Base-by-base conservation (phyloP, 345 rosid species). In the Chamaenerion angustifolium region DNA sequence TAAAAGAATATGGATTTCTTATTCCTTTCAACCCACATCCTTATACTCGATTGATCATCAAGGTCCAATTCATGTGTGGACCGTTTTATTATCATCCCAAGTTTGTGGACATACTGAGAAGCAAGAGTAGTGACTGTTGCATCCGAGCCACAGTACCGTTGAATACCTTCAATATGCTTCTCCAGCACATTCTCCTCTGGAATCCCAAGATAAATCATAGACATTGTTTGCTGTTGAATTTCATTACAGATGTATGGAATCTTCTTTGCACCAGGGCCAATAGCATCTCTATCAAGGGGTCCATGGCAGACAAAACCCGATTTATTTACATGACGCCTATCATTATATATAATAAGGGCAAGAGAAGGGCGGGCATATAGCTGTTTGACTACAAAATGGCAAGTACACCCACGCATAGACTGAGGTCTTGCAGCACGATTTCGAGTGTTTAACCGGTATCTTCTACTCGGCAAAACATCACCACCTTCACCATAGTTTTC, bases 401-500 rank as follows among this genome's bases (percentile, higher is more conserved):
- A 84, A 9, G 74, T 82, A 56, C 95, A 92, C 6, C 98, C 96
- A 19, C 94, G 79, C 95, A 92, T 92, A n/a, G 96, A 87, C 49
- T 92, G 94, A 68, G 98, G 96, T 51, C 95, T 74, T 27, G 98
- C 90, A 41, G 94, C 90, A 52, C 79, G 73, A 54, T 84, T 92
- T 59, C 88, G 54, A 17, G 95, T 87, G 59, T 92, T 88, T 43
- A 84, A 83, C 54, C 86, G 77, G 60, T 84, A 84, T 48, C 72
- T 92, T 66, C 94, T 70, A 68, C 95, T 87, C 23, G 98, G 98
- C 40, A 92, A 72, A 43, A 80, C 67, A 43, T 68, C 70, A 56
- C 98, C 98, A 56, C 95, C 96, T 78, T 87, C 93, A n/a, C 96
- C 96, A 56, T 92, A 87, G 76, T 87, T 87, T 78, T 92, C 95